Percentiles rank a stretch among this genome's conserved stretches.
Conservation (phyloP, 768 basidiomycete species). For the Auricularia auricula-judae region DNA sequence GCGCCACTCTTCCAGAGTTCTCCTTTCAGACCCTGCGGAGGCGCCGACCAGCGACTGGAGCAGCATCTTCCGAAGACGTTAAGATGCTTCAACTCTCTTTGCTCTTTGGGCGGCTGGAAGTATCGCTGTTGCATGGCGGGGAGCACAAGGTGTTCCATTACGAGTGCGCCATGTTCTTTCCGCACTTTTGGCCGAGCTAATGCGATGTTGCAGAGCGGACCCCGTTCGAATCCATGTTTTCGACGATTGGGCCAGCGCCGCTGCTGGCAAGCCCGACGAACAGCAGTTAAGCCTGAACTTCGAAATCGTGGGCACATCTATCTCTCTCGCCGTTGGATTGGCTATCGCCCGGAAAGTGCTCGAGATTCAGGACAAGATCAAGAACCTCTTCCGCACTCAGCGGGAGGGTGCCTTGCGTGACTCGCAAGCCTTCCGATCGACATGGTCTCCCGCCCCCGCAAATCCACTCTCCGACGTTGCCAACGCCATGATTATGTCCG, state of each 20-base stretch:
- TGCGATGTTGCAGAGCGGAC: constrained; percentile 44
- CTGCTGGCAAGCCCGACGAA: constrained; percentile 26
- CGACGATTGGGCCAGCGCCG: constrained; percentile 69
- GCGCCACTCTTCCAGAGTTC: constrained; percentile 53
- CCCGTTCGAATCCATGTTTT: constrained; percentile 62
- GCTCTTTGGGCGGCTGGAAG: constrained; percentile 58
- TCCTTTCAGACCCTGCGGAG: constrained; percentile 65
- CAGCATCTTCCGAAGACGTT: constrained; percentile 14
- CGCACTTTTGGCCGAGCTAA: background rate
- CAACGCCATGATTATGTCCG: constrained; percentile 69
- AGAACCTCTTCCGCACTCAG: constrained; percentile 59
- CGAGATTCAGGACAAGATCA: constrained; percentile 64
- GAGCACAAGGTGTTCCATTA: constrained; percentile 65
- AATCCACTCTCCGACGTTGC: constrained; percentile 82
- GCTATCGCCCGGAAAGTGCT: constrained; percentile 70
- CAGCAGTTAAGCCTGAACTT: constrained; percentile 65
- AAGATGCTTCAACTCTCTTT: constrained; percentile 64
- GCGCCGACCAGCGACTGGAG: constrained; percentile 16
- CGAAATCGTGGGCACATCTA: constrained; percentile 56
- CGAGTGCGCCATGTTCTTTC: constrained; percentile 36
- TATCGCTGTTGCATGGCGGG: constrained; percentile 57
- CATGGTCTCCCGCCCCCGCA: constrained; percentile 59
- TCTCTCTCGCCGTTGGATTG: constrained; percentile 57
- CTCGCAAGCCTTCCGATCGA: constrained; percentile 66
- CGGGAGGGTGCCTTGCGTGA: constrained; percentile 67